These are phyloP conservation scores for Asterophora parasitica DNA, from an alignment of 768 basidiomycete genomes.

Conservation along the genomic window DNA sequence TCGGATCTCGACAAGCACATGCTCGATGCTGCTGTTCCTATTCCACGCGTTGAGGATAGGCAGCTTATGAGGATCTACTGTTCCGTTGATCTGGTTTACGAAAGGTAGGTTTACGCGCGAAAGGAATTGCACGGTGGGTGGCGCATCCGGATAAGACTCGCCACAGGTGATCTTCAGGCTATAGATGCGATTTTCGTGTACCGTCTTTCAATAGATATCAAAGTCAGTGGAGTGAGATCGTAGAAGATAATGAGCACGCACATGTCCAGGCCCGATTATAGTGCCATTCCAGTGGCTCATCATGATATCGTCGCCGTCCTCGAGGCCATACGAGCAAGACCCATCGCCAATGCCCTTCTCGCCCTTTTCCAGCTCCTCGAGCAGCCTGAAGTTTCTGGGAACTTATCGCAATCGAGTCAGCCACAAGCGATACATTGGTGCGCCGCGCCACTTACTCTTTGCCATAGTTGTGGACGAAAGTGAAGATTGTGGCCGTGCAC, in stretches of 20 bases:
- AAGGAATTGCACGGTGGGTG: conserved; percentile 79
- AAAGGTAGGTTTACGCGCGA: conserved; percentile 93
- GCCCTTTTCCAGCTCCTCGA: conserved; percentile 99
- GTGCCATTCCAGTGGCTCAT: conserved; percentile 99
- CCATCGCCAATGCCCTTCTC: conserved; percentile 99
- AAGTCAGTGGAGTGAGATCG: conserved; percentile 11
- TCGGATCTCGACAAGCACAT: conserved; percentile 86
- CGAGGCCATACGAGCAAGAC: conserved; percentile 93
- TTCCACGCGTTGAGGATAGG: conserved; percentile 73
- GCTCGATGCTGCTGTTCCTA: conserved; percentile 77
- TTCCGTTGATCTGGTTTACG: conserved; percentile 69
- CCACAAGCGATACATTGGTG: too few species aligned
- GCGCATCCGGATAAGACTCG: conserved; percentile 65
- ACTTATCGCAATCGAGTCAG: conserved; percentile 41
- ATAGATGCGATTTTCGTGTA: conserved; percentile 99
- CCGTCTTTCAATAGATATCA: conserved; percentile 52
- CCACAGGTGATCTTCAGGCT: conserved; percentile 87
- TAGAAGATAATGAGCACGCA: conserved; percentile 34
- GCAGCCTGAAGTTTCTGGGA: conserved; percentile 91
- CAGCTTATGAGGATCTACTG: conserved; percentile 72
- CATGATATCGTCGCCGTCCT: conserved; percentile 92
- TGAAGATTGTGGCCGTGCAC: background rate
- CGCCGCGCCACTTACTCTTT: conserved; percentile 33
- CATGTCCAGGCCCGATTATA: conserved; percentile 97
- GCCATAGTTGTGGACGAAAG: conserved; percentile 34